Conservation (phyloP, 352 stramenopile genomes). For the Globisporangium splendens region DNA sequence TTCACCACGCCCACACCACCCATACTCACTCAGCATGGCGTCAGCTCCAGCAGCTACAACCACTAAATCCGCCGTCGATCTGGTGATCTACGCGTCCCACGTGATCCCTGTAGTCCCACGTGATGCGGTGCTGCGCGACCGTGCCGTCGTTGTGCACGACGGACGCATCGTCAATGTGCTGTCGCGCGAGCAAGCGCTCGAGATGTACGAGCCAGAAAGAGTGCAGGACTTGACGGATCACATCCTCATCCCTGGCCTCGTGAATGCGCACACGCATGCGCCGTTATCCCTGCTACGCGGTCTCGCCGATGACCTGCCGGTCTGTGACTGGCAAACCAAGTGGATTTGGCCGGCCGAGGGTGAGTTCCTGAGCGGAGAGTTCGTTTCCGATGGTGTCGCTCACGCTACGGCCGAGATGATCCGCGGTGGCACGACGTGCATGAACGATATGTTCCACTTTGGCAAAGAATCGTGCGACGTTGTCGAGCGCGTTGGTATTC, state of each 20-base stretch:
- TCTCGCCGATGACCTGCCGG: slow-evolving; percentile 82
- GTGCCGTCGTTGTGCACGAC: slow-evolving; percentile 69
- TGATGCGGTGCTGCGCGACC: slow-evolving; percentile 65
- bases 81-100: slow-evolving; percentile 73
- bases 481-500: slow-evolving; percentile 64
- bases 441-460: slow-evolving; percentile 93
- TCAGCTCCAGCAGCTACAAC: background rate
- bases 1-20: no score
- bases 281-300: slow-evolving; percentile 85
- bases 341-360: slow-evolving; percentile 87
- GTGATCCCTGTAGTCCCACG: slow-evolving; percentile 80
- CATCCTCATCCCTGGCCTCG: slow-evolving; percentile 80
- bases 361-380: slow-evolving; percentile 68
- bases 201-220: slow-evolving; percentile 40
- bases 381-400: slow-evolving; percentile 66
- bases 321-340: slow-evolving; percentile 80
- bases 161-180: slow-evolving; percentile 77
- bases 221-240: slow-evolving; percentile 52
- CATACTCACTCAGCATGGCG: no score
- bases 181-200: slow-evolving; percentile 41
- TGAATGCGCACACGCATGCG: slow-evolving; percentile 87
- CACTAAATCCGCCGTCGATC: slow-evolving; percentile 39
- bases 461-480: slow-evolving; percentile 46
- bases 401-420: slow-evolving; percentile 88
- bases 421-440: slow-evolving; percentile 84